These are phyloP conservation scores for Vanrija pseudolonga DNA, from an alignment of 1,284 basidiomycete species.

Conservation along the genomic window DNA sequence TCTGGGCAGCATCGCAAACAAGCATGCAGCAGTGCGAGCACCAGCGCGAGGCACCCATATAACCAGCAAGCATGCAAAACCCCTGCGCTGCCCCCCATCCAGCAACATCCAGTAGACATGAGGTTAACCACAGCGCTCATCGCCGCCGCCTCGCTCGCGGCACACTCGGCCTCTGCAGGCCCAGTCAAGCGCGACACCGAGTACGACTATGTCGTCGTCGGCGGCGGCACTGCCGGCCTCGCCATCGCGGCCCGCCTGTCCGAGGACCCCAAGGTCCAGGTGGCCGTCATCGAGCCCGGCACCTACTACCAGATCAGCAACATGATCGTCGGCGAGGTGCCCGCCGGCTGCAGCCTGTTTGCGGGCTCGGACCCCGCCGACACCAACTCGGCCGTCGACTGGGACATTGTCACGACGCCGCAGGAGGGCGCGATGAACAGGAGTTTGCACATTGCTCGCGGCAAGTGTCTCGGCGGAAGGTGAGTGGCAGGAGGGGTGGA, in stretches of 20 bases:
- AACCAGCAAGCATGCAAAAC: too few species aligned
- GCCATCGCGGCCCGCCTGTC: conserved; percentile 66
- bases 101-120: background rate
- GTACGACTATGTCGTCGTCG: conserved; percentile 47
- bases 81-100: too few species aligned
- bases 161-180: background rate
- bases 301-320: background rate
- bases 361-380: background rate
- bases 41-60: too few species aligned
- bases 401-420: background rate
- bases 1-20: too few species aligned
- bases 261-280: conserved; percentile 61
- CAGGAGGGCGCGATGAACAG: background rate
- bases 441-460: background rate
- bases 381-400: background rate
- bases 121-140: background rate
- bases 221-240: conserved; percentile 67
- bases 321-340: background rate
- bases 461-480: background rate
- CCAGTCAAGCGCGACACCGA: conserved; percentile 1
- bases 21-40: too few species aligned
- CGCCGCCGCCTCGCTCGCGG: background rate
- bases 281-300: conserved; percentile 69
- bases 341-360: background rate
- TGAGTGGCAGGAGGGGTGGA: background rate